Base-by-base conservation (phyloP, 208 protist genomes). In the Leishmania major region DNA sequence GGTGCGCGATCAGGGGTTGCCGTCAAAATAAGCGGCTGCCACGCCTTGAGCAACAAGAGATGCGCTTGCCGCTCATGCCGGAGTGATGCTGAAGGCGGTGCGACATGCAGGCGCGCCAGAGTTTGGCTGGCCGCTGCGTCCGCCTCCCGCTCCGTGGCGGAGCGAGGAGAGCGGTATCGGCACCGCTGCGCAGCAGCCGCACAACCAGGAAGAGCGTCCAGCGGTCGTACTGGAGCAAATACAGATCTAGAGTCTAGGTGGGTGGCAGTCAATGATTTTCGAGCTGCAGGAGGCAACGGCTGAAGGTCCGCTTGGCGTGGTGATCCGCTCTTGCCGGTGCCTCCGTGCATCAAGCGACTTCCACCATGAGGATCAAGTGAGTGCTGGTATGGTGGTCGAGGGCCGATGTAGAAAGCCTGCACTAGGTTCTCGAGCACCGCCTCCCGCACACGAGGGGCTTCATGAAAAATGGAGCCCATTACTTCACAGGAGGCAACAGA, bases 361-460 rank as follows among this genome's bases (percentile, higher is more conserved):
- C n/a, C 49, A 43, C 45, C 10, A 35, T 25, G 45, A 43, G 51
- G 11, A 62, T 17, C 31, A 57, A 19, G 31, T 35, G 31, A 28
- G 51, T 28, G 73, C 10, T 8, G 28, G 31, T 31, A 17, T 59
- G 53, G 73, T 15, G 71, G n/a, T 11, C 22, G 13, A 2, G 82
- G 82, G 45, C 73, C 78, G 5, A 86, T 69, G 66, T 71, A 86
- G 62, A 72, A 79, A 7, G 78, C 45, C 17, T 76, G 55, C n/a
- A 86, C 10, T 15, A 25, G 40, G 60, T 31, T 78, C 8, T 62
- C 15, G 0, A 82, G 66, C 2, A 17, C 13, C 17, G 72, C 74
- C n/a, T 75, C 78, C 15, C 53, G 78, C n/a, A 82, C 64, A 25
- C 57, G 78, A 59, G 82, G 66, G 13, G 73, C 60, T 6, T 86